Evolutionary conservation across 345 rosid species (phyloP).

Genomic region (Murraya paniculata): DNA sequence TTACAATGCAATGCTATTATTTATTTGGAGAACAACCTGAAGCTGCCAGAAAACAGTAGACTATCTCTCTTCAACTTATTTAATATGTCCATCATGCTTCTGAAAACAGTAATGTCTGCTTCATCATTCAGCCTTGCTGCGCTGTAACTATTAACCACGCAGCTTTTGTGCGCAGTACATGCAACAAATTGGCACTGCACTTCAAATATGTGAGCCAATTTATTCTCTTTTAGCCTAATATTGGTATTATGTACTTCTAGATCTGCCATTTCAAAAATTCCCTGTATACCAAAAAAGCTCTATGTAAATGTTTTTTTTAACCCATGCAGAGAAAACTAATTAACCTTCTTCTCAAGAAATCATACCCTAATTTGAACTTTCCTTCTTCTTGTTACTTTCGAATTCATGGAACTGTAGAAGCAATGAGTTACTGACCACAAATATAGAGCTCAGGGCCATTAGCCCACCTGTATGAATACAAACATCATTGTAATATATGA

Average conservation of each 20-base stretch:
- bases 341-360: neutral
- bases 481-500: neutral
- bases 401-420: slow-evolving; percentile 63
- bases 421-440: slow-evolving; percentile 83
- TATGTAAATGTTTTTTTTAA: no score
- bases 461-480: slow-evolving; percentile 64
- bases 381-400: slow-evolving; percentile 20
- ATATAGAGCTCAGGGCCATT: slow-evolving; percentile 90
- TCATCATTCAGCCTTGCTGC: neutral
- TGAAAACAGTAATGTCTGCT: neutral
- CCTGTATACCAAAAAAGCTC: neutral
- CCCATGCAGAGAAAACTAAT: no score
- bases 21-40: neutral
- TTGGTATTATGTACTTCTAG: neutral
- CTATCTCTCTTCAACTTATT: neutral
- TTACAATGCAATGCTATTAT: no score
- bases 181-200: neutral
- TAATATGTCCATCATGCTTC: neutral
- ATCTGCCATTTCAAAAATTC: neutral
- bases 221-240: neutral
- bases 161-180: neutral
- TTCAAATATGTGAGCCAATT: neutral
- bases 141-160: neutral
- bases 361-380: neutral
- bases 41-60: neutral